phyloP scores from a whole-genome alignment of 2,329 filamentous ascomycete species.

The Aureobasidium sp. region DNA sequence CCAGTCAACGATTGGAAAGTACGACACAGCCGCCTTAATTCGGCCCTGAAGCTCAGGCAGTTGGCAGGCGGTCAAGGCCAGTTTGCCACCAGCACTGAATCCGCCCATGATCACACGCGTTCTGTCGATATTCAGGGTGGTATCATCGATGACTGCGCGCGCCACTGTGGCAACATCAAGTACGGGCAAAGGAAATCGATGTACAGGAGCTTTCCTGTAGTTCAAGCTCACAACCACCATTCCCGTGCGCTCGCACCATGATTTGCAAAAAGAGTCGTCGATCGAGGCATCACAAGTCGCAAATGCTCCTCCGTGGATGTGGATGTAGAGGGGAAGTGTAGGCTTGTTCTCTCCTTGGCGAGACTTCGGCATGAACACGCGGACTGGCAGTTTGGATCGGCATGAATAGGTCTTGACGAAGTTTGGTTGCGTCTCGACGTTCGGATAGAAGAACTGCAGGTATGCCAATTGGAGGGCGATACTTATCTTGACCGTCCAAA shows the following conservation, averaged over 20 bases:
- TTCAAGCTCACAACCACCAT: background rate
- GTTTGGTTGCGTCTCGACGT: background rate
- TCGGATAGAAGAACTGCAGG: background rate
- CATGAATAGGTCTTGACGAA: background rate
- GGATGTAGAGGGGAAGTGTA: background rate
- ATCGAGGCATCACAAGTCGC: background rate
- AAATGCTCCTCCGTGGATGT: conserved; percentile 1
- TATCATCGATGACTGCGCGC: background rate
- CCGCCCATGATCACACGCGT: background rate
- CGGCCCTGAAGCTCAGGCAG: background rate
- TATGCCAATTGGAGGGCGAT: background rate
- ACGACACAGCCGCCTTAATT: background rate
- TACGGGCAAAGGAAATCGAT: background rate
- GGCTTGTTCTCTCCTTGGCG: background rate
- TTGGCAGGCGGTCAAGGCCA: background rate
- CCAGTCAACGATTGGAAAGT: background rate
- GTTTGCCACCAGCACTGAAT: background rate
- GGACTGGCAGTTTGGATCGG: background rate
- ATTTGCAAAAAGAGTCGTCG: background rate
- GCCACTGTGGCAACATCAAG: background rate
- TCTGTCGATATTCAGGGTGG: background rate
- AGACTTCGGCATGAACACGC: background rate
- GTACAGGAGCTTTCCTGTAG: background rate
- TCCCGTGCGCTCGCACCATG: background rate
- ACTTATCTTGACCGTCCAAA: background rate